phyloP scores from a whole-genome alignment of 192 early-diverging fungal species.

The Coemansia sp. region DNA sequence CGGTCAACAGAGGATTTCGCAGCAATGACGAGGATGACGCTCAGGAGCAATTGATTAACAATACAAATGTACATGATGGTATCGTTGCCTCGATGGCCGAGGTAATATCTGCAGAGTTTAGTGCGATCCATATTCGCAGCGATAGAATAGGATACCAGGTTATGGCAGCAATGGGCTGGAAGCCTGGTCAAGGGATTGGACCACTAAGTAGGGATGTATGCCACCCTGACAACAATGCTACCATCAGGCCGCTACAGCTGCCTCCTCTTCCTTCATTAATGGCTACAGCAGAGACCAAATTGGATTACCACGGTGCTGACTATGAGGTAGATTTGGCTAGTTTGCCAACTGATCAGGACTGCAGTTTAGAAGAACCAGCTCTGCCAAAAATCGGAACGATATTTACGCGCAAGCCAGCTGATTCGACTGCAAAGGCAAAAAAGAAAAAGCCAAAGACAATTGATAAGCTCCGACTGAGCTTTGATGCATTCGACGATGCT shows the following conservation, averaged over 20 bases:
- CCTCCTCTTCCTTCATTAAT: neutral
- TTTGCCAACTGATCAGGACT: neutral
- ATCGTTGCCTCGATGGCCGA: neutral
- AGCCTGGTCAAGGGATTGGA: slow-evolving; percentile 83
- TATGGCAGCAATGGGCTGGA: slow-evolving; percentile 83
- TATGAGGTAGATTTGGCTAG: slow-evolving; percentile 24
- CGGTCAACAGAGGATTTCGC: slow-evolving; percentile 7
- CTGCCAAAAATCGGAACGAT: slow-evolving; percentile 25
- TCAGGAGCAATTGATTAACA: neutral
- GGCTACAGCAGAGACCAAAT: neutral
- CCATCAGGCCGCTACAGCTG: too few species aligned
- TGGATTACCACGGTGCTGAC: slow-evolving; percentile 21
- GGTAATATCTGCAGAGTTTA: neutral
- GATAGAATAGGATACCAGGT: slow-evolving; percentile 58
- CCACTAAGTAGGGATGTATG: slow-evolving; percentile 41
- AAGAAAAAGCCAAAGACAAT: slow-evolving; percentile 8
- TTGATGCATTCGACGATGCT: slow-evolving; percentile 22
- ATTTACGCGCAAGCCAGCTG: slow-evolving; percentile 16
- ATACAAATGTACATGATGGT: neutral
- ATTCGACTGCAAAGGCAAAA: neutral
- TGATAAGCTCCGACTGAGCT: slow-evolving; percentile 28
- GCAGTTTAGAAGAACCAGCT: neutral
- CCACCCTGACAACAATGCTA: neutral
- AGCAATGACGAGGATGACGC: neutral
- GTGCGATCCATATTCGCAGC: too few species aligned